Conservation (phyloP, 345 rosid genomes). For the Rhodomyrtus tomentosa region DNA sequence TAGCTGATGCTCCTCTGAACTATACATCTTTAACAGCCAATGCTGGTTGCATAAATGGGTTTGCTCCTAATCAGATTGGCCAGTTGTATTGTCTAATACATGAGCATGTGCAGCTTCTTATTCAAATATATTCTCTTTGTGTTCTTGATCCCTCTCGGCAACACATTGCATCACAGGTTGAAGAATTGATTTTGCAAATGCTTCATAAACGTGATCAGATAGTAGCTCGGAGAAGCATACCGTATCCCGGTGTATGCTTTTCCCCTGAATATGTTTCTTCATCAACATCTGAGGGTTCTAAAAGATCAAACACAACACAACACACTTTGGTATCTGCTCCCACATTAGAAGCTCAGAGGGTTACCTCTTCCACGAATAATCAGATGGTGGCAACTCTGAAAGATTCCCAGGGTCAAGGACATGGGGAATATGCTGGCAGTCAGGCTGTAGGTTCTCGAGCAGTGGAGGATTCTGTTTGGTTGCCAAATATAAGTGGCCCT, state of each 20-base stretch:
- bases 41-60: slow-evolving; percentile 34
- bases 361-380: not conserved
- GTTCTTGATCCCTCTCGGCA: slow-evolving; percentile 64
- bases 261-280: slow-evolving; percentile 24
- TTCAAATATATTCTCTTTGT: slow-evolving; percentile 78
- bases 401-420: slow-evolving; percentile 4
- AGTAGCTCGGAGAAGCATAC: slow-evolving; percentile 31
- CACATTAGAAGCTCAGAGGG: slow-evolving; percentile 3
- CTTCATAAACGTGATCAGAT: slow-evolving; percentile 45
- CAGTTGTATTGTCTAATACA: slow-evolving; percentile 68
- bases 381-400: slow-evolving; percentile 13
- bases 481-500: slow-evolving; percentile 27
- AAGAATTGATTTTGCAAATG: slow-evolving; percentile 60
- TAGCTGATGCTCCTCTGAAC: slow-evolving; percentile 12
- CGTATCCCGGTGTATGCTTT: slow-evolving; percentile 43
- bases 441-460: slow-evolving; percentile 14
- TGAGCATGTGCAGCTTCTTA: slow-evolving; percentile 85
- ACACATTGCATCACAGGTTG: slow-evolving; percentile 53
- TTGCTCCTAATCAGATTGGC: slow-evolving; percentile 56
- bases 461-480: slow-evolving; percentile 21
- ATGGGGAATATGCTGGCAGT: not conserved
- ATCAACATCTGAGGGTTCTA: slow-evolving; percentile 23
- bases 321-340: slow-evolving; percentile 5
- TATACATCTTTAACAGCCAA: slow-evolving; percentile 12
- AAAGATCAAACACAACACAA: slow-evolving; percentile 4